phyloP scores from a whole-genome alignment of 2,329 filamentous ascomycete genomes.

The Dothiorella sarmentorum region DNA sequence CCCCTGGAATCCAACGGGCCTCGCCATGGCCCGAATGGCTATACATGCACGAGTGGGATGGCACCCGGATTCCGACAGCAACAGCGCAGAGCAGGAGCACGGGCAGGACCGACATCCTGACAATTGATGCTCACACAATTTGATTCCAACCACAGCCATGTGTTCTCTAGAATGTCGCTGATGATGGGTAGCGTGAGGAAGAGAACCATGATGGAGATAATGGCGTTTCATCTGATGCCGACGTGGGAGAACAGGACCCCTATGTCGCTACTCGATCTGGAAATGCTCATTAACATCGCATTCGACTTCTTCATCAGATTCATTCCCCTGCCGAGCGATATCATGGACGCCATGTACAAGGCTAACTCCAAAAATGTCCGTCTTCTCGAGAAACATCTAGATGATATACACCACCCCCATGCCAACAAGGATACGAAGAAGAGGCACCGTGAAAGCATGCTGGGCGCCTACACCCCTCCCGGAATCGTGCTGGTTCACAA shows the following conservation, averaged over 20 bases:
- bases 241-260: slow-evolving; percentile 79
- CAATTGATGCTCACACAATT: no score
- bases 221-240: no score
- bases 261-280: slow-evolving; percentile 55
- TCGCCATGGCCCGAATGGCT: no score
- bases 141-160: no score
- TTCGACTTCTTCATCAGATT: slow-evolving; percentile 72
- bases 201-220: no score
- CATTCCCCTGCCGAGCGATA: slow-evolving; percentile 71
- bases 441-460: slow-evolving; percentile 17
- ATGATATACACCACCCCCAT: slow-evolving; percentile 60
- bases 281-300: slow-evolving; percentile 78
- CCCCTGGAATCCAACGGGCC: no score
- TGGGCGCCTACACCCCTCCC: slow-evolving; percentile 25
- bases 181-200: no score
- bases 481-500: slow-evolving; percentile 47
- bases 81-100: no score
- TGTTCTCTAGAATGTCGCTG: no score
- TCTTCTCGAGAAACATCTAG: slow-evolving; percentile 65
- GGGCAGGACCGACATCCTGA: no score
- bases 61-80: no score
- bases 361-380: slow-evolving; percentile 75
- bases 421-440: slow-evolving; percentile 21
- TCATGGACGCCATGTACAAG: slow-evolving; percentile 68
- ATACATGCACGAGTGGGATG: no score